phyloP scores from a whole-genome alignment of 176 grass and related monocot genomes.

The maize (Zea mays) region Zm-B73-REFERENCE-NAM-5.0 NC_050104.1:136918501-136919000 shows the following conservation, averaged over 20 bases:
- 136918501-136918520: slow-evolving; percentile 44
- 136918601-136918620: background rate
- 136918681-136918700: background rate
- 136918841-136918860: background rate
- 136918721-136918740: slow-evolving; percentile 14
- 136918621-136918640: background rate
- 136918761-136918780: slow-evolving; percentile 39
- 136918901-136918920: background rate
- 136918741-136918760: slow-evolving; percentile 22
- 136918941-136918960: background rate
- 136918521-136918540: slow-evolving; percentile 9
- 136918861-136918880: background rate
- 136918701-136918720: background rate
- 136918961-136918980: background rate
- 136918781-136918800: background rate
- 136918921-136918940: background rate
- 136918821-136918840: slow-evolving; percentile 7
- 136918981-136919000: too few relatives aligned
- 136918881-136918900: slow-evolving; percentile 30
- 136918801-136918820: background rate
- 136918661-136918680: background rate
- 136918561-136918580: slow-evolving; percentile 54
- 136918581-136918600: slow-evolving; percentile 78
- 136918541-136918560: slow-evolving; percentile 34
- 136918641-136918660: background rate